Evolutionary conservation across 2,329 filamentous ascomycete genomes (phyloP), one percentile per base, ranked within the genome.

Genomic region (Pseudogymnoascus sp.): DNA sequence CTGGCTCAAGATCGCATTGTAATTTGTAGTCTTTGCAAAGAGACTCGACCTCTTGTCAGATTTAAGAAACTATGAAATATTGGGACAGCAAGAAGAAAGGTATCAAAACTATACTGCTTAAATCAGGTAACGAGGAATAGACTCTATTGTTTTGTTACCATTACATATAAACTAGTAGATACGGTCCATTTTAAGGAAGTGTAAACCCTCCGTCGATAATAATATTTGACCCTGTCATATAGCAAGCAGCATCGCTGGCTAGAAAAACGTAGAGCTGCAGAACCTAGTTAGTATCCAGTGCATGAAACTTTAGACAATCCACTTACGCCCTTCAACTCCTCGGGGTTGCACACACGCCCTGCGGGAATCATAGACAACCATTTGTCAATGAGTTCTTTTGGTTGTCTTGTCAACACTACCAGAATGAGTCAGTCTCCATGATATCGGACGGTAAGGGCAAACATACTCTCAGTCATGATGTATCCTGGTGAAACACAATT

Each of bases 171-270:
- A 9, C 38, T 21, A 21, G 16, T 21, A 41, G 5, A 41, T 41
- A 9, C 9, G 38, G 11, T 21, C 38, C 4, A 18, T 25, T 63
- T 64, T 55, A 70, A 60, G 69, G 67, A 6, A 69, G 60, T 8
- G 69, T 71, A 58, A 69, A 69, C 12, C 67, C 69, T 16, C 69
- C 69, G 63, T 71, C 69, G 43, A 71, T 67, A 1, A 71, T 66
- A 45, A 70, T 43, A 60, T 71, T 70, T 23, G 68, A 63, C 7
- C 61, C 63, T 16, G 82, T 86, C 59, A 87, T 78, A 71, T 86
- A 86, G 62, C 79, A 82, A 63, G 80, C 83, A 70, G 87, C 86
- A 1, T 83, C 82, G 69, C 79, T 83, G 2, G 84, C 83, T 65
- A 87, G 73, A 69, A 87, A 87, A 14, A 78, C 74, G 31, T 75